Base-by-base conservation (phyloP, 169 alveolate species). In the Plasmodium coatneyi region DNA sequence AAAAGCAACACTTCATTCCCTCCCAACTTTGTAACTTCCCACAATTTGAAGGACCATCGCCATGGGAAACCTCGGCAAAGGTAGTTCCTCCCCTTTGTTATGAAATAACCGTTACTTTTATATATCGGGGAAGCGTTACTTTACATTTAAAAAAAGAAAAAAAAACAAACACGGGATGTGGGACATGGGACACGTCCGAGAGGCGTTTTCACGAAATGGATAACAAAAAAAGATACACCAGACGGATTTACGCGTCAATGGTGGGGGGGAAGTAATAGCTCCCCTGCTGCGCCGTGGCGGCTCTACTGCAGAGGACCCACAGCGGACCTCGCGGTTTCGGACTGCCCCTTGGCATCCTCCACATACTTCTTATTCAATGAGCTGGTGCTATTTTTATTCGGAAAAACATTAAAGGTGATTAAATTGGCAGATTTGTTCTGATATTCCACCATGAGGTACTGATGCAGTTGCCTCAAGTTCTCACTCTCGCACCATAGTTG, bases 401-500 rank as follows among this genome's bases (percentile, higher is more conserved):
- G 71, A 34, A 52, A 80, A 1, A 89, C 78, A 49, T 89, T 89
- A 30, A 89, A 89, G 36, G 82, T 60, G 34, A 89, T 79, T 43
- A 84, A 89, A 49, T 79, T 89, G 49, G 89, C 90, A 16, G 94
- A 89, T 41, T 78, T 89, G 49, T 78, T 89, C 22, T 89, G 94
- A 89, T 89, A 89, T 22, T 89, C 94, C 1, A 70, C 34, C 54
- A 79, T 66, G 16, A 89, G 41, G 49, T 32, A 89, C 41, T 89
- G 94, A 49, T 89, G 89, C 7, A 89, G 56, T 79, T 56, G 71
- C 36, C 94, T 43, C 71, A 89, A 43, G 36, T 89, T 89, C 49
- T 89, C 94, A 19, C 90, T 41, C 19, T 89, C 94, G 28, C 94
- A 89, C 94, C 94, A 89, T 32, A 89, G 22, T 22, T 89, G 94